Base-by-base conservation (phyloP, 345 rosid genomes). In the Leavenworthia alabamica region DNA sequence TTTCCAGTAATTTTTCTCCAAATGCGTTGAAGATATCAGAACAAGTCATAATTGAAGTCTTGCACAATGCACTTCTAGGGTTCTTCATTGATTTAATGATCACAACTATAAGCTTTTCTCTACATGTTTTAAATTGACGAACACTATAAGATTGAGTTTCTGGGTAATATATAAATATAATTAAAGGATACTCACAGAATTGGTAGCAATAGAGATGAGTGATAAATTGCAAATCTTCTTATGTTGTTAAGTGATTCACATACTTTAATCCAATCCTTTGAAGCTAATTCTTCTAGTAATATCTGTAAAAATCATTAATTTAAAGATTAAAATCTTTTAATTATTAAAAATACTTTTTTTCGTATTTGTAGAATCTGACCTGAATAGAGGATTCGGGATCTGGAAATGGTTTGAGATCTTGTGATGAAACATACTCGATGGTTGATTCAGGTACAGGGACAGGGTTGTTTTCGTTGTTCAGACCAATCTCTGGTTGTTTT, bases 11-110 rank as follows among this genome's bases (percentile, higher is more conserved):
- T 51, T 73, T 71, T 64, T 89, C 89, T 5, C 91, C 91, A 16
- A 53, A 92, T 5, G 86, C 86, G 4, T 48, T 78, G 78, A 85
- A 76, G 32, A 92, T 73, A 74, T 92, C 97, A 19, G 88, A 77
- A 7, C 91, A 78, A 37, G 96, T 84, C 97, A 89, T 86, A 19
- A 92, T 86, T 1, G 98, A 80, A 56, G 98, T 89, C 80, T 92
- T 89, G 73, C 89, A 82, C 67, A 92, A 71, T 28, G 96, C 98
- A 70, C 97, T 92, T 77, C 97, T 83, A 0, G 98, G 97, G 50
- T 86, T 92, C 85, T 86, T 89, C 85, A 85, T 89, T 12, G 90
- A 76, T 73, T 86, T 92, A 13, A 86, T 81, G 67, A 86, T 45
- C 66, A 89, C 96, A 14, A 26, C 24, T 62, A 92, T 55, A 29